Base-by-base conservation (phyloP, 2,329 filamentous ascomycete genomes). In the Claviceps sp. region DNA sequence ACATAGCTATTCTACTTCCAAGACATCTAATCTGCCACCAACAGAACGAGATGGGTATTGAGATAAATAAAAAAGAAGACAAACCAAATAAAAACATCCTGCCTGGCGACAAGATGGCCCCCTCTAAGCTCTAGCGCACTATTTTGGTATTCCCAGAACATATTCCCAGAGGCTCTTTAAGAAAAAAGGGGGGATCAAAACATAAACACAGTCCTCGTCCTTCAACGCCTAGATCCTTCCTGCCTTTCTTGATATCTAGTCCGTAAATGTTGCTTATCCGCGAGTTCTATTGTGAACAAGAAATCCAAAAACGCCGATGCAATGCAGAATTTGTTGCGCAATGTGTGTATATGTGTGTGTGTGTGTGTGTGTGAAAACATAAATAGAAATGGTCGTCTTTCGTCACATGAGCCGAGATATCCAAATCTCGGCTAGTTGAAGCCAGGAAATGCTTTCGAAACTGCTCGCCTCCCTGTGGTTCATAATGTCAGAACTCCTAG, bases 401-500 rank as follows among this genome's bases (percentile, higher is more conserved):
- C 42, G n/a, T 52, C 34, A 52, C 29, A 39, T 38, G 39, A 22
- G 39, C 17, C 37, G 46, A 16, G 36, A 49, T 26, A 45, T 38
- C 36, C 17, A 17, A 11, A 45, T 40, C 29, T 39, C 29, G 9
- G 34, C 44, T 47, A 52, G 38, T 44, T 47, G 34, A 54, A 54
- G 20, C 53, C 53, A 11, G 53, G 53, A 40, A 54, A 54, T n/a
- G 50, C 53, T 40, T 49, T 54, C 8, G 49, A 54, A 29, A 54
- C 50, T 8, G 47, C 53, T 50, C 51, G 53, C 29, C 49, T 47
- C 53, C 50, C 53, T 54, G 17, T 29, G 8, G 16, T 17, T 8
- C 5, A 8, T 38, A 11, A 14, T 9, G 20, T 50, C 20, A 48
- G 44, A 17, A 20, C 23, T 23, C 13, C n/a, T 17, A 48, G 7